Evolutionary conservation across 1,139 yeast species (phyloP), one percentile per base, ranked within the genome.

Genomic region (Nakaseomyces sp.): DNA sequence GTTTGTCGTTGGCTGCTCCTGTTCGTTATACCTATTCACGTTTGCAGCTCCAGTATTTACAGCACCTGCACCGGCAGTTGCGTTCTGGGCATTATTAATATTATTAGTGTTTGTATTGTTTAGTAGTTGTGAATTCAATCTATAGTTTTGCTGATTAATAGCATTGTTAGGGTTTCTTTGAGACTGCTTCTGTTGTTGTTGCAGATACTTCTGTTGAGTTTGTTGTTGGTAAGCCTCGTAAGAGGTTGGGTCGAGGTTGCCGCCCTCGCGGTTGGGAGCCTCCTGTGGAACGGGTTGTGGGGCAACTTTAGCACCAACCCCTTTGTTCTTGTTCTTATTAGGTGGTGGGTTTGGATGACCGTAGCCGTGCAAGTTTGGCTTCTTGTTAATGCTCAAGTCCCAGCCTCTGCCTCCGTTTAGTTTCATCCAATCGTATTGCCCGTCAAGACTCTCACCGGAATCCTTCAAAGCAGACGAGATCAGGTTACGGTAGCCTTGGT

Each of bases 371-470:
- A 83, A 66, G 55, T 83, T 83, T 45, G 91, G 87, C 61, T 82
- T 83, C 60, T 81, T 83, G 61, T 82, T 83, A 51, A 82, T 76
- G 4, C 82, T 69, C 24, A 83, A 76, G 65, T 83, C 93, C 91
- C 91, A 83, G 36, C 93, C 93, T 58, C 76, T 75, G 44, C 93
- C 93, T 40, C 80, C 80, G 57, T 83, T 83, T 52, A 83, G 67
- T 54, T 79, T 80, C 89, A 82, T 81, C 93, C 93, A 83, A 61
- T 83, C 93, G 56, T 81, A 83, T 56, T 80, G 81, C 15, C 79
- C 83, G 61, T 81, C 88, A 32, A 74, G 78, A n/a, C 58, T 55
- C 45, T 71, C 72, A 25, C 69, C 70, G 29, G 71, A 67, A 51
- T 81, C 86, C 54, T 79, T 85, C 54, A 83, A 66, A 4, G 75